phyloP scores from a whole-genome alignment of 345 rosid genomes.

The Camelina hispida region DNA sequence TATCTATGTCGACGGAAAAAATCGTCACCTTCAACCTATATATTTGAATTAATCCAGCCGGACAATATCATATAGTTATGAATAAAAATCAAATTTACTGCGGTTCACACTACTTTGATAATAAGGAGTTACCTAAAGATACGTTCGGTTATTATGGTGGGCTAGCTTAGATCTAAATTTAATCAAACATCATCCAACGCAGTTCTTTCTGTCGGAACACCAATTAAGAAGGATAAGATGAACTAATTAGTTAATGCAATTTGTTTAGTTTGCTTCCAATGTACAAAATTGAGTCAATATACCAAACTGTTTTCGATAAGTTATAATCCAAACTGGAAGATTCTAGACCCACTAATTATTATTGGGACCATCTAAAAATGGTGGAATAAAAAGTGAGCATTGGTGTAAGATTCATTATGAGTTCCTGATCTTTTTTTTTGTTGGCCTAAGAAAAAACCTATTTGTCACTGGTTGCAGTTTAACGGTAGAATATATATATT shows the following conservation, averaged over 20 bases:
- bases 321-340: slow-evolving; percentile 20
- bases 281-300: slow-evolving; percentile 5
- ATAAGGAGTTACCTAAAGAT: slow-evolving; percentile 9
- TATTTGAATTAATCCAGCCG: background rate
- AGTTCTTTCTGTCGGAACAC: background rate
- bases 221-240: background rate
- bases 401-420: slow-evolving; percentile 22
- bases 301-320: slow-evolving; percentile 35
- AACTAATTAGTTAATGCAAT: background rate
- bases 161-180: background rate
- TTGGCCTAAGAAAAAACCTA: no score
- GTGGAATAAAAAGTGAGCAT: slow-evolving; percentile 29
- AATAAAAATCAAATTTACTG: slow-evolving; percentile 7
- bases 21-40: slow-evolving; percentile 1
- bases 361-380: slow-evolving; percentile 26
- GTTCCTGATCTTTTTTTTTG: background rate
- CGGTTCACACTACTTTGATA: background rate
- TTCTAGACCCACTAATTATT: slow-evolving; percentile 21
- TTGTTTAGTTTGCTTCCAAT: background rate
- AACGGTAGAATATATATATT: background rate
- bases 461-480: background rate
- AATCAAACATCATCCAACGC: background rate
- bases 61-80: slow-evolving; percentile 1
- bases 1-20: slow-evolving; percentile 20
- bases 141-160: background rate